Evolutionary conservation across 2,329 filamentous ascomycete species (phyloP).

Genomic region (Ceratocystis alfenasii): DNA sequence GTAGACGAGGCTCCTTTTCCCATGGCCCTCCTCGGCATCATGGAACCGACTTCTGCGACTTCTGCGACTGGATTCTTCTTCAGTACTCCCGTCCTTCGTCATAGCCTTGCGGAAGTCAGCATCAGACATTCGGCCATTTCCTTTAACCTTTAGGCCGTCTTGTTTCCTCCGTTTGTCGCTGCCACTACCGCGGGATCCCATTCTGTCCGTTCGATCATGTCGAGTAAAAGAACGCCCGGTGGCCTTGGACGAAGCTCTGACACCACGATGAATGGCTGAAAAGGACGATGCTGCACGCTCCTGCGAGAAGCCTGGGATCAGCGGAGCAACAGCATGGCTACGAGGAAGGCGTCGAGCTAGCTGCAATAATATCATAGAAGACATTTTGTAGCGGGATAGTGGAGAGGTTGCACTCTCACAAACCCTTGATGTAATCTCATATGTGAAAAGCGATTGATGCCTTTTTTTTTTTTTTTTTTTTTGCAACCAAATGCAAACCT

Average conservation of each 20-base stretch:
- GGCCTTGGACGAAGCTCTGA: constrained; percentile 28
- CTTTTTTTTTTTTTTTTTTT: not conserved
- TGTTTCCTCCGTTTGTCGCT: not conserved
- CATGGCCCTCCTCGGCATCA: constrained; percentile 39
- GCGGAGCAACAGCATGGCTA: constrained; percentile 1
- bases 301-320: not conserved
- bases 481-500: not conserved
- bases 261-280: constrained; percentile 57
- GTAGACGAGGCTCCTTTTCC: constrained; percentile 46
- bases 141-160: not conserved
- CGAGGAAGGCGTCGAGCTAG: not conserved
- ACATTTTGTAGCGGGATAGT: not conserved
- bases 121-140: constrained; percentile 4
- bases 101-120: constrained; percentile 26
- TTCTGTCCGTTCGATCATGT: constrained; percentile 10
- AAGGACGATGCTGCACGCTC: constrained; percentile 30
- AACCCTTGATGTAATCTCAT: not conserved
- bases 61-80: constrained; percentile 30
- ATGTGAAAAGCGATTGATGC: not conserved
- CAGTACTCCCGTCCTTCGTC: constrained; percentile 25
- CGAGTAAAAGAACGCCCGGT: not conserved
- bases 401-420: not conserved
- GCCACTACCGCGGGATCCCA: not conserved
- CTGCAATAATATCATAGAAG: constrained; percentile 9
- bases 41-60: constrained; percentile 42